phyloP scores from a whole-genome alignment of 2,329 filamentous ascomycete species.

The Beauveria varroae region DNA sequence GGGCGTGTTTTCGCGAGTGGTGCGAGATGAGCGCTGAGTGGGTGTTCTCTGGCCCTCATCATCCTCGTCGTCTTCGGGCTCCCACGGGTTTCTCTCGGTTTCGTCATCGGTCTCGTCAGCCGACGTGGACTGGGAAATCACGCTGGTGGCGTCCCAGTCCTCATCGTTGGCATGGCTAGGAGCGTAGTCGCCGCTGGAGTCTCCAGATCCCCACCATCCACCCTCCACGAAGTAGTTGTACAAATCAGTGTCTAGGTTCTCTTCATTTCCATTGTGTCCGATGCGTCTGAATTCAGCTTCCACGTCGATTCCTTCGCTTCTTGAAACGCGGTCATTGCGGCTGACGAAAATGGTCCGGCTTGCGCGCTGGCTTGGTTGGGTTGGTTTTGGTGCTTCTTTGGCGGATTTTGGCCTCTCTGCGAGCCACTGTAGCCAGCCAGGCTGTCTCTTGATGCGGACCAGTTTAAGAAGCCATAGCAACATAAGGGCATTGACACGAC shows the following conservation, averaged over 20 bases:
- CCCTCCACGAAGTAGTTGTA: constrained; percentile 81
- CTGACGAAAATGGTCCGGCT: constrained; percentile 18
- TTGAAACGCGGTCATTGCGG: constrained; percentile 47
- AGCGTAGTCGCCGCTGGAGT: constrained; percentile 72
- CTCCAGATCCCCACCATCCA: constrained; percentile 77
- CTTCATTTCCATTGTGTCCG: constrained; percentile 42
- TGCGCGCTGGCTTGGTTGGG: constrained; percentile 9
- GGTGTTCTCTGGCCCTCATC: constrained; percentile 61
- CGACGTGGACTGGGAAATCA: constrained; percentile 51
- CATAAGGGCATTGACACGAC: constrained; percentile 24
- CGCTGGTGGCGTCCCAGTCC: constrained; percentile 70
- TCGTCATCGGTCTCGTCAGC: constrained; percentile 16
- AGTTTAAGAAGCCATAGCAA: constrained; percentile 50
- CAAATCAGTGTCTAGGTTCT: constrained; percentile 62
- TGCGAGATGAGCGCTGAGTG: constrained; percentile 53
- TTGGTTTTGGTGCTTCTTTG: constrained; percentile 9
- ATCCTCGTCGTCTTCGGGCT: constrained; percentile 34
- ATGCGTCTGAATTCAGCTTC: constrained; percentile 69
- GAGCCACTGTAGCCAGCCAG: constrained; percentile 49
- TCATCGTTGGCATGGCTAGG: constrained; percentile 43
- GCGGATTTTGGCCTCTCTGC: constrained; percentile 33
- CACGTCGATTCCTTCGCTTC: constrained; percentile 64
- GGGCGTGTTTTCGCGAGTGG: constrained; percentile 47
- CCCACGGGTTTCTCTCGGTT: constrained; percentile 26
- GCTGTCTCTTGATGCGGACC: constrained; percentile 31